Evolutionary conservation across 202 grass and related monocot species (phyloP).

Genomic region (Hordeum pubiflorum): DNA sequence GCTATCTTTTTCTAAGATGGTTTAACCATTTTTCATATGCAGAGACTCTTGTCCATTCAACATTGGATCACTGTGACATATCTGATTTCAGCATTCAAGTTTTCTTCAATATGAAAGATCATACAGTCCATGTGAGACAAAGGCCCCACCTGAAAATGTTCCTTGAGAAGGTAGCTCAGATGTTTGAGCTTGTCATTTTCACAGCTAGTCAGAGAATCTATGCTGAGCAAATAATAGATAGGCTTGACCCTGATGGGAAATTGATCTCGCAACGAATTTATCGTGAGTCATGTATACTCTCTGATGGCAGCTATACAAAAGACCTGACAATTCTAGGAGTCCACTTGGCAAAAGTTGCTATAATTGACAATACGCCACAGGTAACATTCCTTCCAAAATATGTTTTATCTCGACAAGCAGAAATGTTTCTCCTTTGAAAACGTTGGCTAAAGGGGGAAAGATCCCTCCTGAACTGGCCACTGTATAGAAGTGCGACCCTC

Average conservation of each 20-base stretch:
- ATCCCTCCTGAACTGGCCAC: background rate
- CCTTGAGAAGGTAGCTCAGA: conserved; percentile 67
- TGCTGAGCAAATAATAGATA: conserved; percentile 78
- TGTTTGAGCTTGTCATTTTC: conserved; percentile 94
- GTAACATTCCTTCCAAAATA: conserved; percentile 36
- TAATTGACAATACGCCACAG: conserved; percentile 97
- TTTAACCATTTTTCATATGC: conserved; percentile 35
- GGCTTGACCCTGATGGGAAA: conserved; percentile 69
- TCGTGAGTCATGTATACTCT: conserved; percentile 81
- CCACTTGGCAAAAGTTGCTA: conserved; percentile 81
- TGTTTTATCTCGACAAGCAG: background rate
- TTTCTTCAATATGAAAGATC: conserved; percentile 77
- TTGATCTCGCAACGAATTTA: conserved; percentile 68
- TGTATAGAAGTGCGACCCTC: background rate
- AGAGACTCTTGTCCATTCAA: conserved; percentile 99
- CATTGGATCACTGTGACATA: conserved; percentile 59
- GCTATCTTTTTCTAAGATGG: conserved; percentile 1
- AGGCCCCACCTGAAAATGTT: conserved; percentile 83
- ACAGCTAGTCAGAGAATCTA: conserved; percentile 93
- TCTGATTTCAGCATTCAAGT: conserved; percentile 82
- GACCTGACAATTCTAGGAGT: conserved; percentile 83
- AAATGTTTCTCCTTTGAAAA: background rate
- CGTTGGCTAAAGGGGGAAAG: background rate
- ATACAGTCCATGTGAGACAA: conserved; percentile 78
- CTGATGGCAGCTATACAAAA: conserved; percentile 84